A percentile compares a stretch with the other conserved stretches of the same genome.
Conservation (phyloP, 192 early-diverging fungal genomes). For the Gaertneriomyces sp. region DNA sequence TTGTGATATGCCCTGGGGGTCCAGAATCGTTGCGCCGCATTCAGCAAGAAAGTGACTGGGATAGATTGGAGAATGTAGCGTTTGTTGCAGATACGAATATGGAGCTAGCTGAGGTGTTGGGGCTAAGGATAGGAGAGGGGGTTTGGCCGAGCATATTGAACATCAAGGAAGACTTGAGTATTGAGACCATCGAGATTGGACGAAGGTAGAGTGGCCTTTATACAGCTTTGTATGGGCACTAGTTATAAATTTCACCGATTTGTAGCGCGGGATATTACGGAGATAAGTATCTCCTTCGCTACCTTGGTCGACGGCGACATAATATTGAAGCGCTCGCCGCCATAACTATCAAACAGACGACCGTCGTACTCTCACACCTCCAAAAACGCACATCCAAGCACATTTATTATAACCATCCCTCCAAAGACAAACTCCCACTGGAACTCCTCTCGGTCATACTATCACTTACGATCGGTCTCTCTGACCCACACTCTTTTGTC, state of each 20-base stretch:
- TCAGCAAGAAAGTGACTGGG: background rate
- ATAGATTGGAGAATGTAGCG: background rate
- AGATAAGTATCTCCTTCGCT: background rate
- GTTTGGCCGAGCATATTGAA: background rate
- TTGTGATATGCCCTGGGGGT: background rate
- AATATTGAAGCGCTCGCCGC: background rate
- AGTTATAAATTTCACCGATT: background rate
- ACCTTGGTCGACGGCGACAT: background rate
- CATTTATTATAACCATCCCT: background rate
- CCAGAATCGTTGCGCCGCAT: conserved; percentile 2
- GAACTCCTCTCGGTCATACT: background rate
- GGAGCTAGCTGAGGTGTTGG: background rate
- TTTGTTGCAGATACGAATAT: background rate
- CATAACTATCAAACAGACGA: background rate
- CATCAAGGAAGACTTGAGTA: background rate
- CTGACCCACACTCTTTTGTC: background rate
- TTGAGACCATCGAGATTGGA: background rate
- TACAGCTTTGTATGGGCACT: background rate
- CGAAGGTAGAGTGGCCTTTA: background rate
- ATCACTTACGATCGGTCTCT: background rate
- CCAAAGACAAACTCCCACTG: background rate
- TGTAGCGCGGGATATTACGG: conserved; percentile 1
- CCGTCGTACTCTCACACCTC: background rate
- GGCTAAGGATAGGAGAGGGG: background rate
- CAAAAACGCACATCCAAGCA: background rate